These are phyloP conservation scores for Trypanosoma brucei DNA, from an alignment of 208 protist genomes.

Conservation along the genomic window DNA sequence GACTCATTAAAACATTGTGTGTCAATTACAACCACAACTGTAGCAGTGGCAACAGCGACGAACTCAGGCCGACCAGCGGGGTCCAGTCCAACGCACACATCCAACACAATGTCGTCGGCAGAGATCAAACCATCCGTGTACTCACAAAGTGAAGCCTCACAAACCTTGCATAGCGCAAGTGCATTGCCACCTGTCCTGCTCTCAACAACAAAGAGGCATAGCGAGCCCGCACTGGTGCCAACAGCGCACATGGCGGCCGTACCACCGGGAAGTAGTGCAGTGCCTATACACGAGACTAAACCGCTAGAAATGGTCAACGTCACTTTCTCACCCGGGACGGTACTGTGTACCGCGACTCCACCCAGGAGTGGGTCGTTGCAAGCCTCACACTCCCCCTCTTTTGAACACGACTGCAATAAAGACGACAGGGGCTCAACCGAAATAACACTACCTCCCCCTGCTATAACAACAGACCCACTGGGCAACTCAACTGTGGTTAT, in stretches of 20 bases:
- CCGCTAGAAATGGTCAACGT: constrained; percentile 10
- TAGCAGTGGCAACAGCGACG: constrained; percentile 37
- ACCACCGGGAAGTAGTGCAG: constrained; percentile 32
- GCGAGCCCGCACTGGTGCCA: constrained; percentile 45
- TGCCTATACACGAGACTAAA: constrained; percentile 34
- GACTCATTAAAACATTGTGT: constrained; percentile 21
- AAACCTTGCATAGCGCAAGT: constrained; percentile 25
- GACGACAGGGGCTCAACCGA: constrained; percentile 15
- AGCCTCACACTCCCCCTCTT: neutral
- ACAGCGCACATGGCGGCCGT: constrained; percentile 42
- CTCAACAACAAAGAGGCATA: constrained; percentile 44
- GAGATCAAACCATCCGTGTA: constrained; percentile 30
- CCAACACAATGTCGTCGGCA: constrained; percentile 29
- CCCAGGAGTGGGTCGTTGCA: neutral
- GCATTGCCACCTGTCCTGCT: constrained; percentile 7
- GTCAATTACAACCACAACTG: constrained; percentile 44
- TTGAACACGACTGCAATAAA: neutral
- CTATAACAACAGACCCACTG: constrained; percentile 16
- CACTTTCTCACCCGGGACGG: neutral
- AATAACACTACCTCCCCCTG: constrained; percentile 16
- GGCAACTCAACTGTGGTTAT: constrained; percentile 10
- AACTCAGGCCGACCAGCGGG: constrained; percentile 60
- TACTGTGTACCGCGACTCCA: neutral
- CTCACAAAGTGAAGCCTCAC: constrained; percentile 26
- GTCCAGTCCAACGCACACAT: constrained; percentile 54